Base-by-base conservation (phyloP, 2,329 filamentous ascomycete genomes). In the Xylaria sp. region DNA sequence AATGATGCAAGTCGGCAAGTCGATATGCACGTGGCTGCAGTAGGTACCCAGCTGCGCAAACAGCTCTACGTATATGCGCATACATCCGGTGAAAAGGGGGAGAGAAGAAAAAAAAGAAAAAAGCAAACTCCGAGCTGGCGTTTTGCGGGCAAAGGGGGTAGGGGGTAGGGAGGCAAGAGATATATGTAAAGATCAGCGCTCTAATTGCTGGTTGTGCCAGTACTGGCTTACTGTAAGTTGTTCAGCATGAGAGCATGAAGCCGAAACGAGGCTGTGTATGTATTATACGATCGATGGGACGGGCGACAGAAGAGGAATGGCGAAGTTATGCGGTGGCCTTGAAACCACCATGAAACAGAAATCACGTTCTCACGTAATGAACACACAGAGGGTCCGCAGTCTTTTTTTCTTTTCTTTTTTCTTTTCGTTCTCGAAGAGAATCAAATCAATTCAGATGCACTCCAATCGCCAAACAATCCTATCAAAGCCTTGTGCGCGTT, bases 381-480 rank as follows among this genome's bases (percentile, higher is more conserved):
- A 26, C 6, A 11, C 6, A 5, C 24, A 11, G 24, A 26, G 16
- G 22, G n/a, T 37, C 41, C 40, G 34, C 42, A 42, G 34, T 53
- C 39, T 48, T 38, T 44, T 53, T 44, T 48, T 24, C 41, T 53
- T 44, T 48, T 24, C 41, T n/a, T n/a, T n/a, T n/a, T n/a, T n/a
- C n/a, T n/a, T n/a, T n/a, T 43, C 39, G 43, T 44, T 40, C 39
- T 42, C 53, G 51, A 65, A 65, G 65, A 63, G 63, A 65, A 65
- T 63, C 64, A 69, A 63, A 62, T 69, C 59, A 68, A 66, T 66
- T 69, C 65, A 65, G 62, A 67, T 67, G 66, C 66, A 67, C 66
- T 67, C 66, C 66, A 63, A 63, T 67, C 66, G 65, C 66, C 66
- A 61, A 67, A 67, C 66, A 61, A 66, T 62, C 66, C 60, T 66